Conservation (phyloP, 2,329 filamentous ascomycete species). For the Fusarium sublunatum region DNA sequence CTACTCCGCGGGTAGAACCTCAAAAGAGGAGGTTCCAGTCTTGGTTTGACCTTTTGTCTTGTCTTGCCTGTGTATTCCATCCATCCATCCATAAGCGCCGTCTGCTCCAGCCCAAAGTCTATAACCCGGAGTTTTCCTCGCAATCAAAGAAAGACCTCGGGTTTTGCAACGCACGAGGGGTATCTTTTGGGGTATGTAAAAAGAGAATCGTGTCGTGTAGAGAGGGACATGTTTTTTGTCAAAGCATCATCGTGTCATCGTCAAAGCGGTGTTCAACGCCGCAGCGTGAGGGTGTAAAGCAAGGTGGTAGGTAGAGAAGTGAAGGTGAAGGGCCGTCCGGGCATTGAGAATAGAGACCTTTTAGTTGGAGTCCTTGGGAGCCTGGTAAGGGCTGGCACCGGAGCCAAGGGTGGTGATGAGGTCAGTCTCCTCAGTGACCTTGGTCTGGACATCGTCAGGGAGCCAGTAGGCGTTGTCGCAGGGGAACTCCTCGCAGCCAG, state of each 20-base stretch:
- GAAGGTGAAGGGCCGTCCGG: conserved; percentile 28
- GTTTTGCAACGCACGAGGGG: conserved; percentile 42
- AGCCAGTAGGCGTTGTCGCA: conserved; percentile 66
- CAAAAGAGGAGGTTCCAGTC: conserved; percentile 15
- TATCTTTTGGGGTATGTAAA: conserved; percentile 47
- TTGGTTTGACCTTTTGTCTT: conserved; percentile 27
- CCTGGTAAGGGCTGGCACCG: conserved; percentile 44
- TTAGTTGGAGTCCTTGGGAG: conserved; percentile 20
- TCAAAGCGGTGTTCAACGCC: conserved; percentile 47
- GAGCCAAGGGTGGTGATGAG: conserved; percentile 64
- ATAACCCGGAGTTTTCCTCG: conserved; percentile 34
- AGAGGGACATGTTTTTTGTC: conserved; percentile 11
- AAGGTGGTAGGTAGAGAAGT: conserved; percentile 22
- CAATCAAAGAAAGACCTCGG: conserved; percentile 36
- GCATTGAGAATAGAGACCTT: conserved; percentile 14
- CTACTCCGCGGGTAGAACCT: conserved; percentile 14
- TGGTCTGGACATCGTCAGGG: conserved; percentile 66
- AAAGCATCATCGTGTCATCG: conserved; percentile 42
- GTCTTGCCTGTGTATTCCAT: conserved; percentile 37
- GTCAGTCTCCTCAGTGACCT: conserved; percentile 60
- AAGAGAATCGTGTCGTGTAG: conserved; percentile 35
- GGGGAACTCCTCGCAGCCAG: conserved; percentile 64
- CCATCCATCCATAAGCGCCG: conserved; percentile 42
- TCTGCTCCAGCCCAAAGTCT: conserved; percentile 46
- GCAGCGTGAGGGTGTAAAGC: conserved; percentile 21